phyloP scores from a whole-genome alignment of 306 rosid genomes.

The Gleditsia sinensis region DNA sequence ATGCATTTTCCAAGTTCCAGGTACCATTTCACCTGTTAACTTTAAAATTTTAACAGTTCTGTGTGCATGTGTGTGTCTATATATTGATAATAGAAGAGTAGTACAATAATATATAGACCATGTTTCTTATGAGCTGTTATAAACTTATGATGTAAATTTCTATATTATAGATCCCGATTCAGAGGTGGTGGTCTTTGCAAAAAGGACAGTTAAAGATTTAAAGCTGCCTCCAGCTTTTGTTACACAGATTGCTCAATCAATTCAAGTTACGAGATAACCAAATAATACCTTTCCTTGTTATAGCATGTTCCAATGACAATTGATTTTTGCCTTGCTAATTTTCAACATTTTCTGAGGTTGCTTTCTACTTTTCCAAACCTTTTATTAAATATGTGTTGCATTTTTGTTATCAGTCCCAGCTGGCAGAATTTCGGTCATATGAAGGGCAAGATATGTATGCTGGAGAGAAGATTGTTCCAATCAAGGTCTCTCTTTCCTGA shows the following conservation, averaged over 20 bases:
- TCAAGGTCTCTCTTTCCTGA: conserved; percentile 58
- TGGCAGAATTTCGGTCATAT: conserved; percentile 70
- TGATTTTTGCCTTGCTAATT: not conserved
- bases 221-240: conserved; percentile 81
- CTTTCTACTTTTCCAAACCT: not conserved
- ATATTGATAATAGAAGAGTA: not conserved
- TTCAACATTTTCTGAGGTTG: not conserved
- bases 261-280: conserved; percentile 57
- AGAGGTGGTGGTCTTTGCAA: conserved; percentile 76
- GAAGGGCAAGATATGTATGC: conserved; percentile 94
- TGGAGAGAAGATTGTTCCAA: conserved; percentile 86
- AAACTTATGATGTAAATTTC: not conserved
- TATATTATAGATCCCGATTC: conserved; percentile 69
- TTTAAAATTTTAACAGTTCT: not conserved
- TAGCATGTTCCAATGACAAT: not conserved
- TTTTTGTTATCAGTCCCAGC: conserved; percentile 65
- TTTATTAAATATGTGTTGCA: not conserved
- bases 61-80: not conserved
- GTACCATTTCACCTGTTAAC: not conserved
- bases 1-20: not conserved
- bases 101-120: not conserved
- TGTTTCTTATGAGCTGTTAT: not conserved
- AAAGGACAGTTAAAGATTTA: conserved; percentile 78
- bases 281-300: not conserved
- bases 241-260: conserved; percentile 77